These are phyloP conservation scores for Calonectria pseudoreteaudii DNA, from an alignment of 2,329 filamentous ascomycete species.

Conservation along the genomic window DNA sequence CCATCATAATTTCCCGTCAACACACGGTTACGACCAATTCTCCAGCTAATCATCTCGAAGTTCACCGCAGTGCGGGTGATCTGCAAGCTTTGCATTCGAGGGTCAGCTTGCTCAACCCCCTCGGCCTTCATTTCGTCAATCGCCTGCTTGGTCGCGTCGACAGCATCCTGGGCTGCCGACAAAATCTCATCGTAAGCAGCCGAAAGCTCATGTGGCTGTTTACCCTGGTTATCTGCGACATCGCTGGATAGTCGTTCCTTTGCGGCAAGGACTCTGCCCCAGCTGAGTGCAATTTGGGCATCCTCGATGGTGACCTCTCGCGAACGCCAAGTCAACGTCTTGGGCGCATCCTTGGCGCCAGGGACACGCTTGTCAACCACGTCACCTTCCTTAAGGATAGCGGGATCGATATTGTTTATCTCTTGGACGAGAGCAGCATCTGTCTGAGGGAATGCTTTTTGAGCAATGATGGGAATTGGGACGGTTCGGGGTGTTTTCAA, in stretches of 20 bases:
- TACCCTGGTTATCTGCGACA: slow-evolving; percentile 56
- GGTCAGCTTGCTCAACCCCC: slow-evolving; percentile 84
- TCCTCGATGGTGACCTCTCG: slow-evolving; percentile 91
- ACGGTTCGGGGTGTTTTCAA: slow-evolving; percentile 87
- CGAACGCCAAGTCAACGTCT: slow-evolving; percentile 86
- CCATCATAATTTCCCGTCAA: slow-evolving; percentile 88
- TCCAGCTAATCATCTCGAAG: slow-evolving; percentile 94
- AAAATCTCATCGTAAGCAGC: slow-evolving; percentile 93
- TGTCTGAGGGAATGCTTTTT: slow-evolving; percentile 79
- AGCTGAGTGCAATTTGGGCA: slow-evolving; percentile 87
- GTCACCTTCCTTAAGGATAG: slow-evolving; percentile 69
- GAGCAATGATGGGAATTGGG: slow-evolving; percentile 82
- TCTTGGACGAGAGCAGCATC: slow-evolving; percentile 71
- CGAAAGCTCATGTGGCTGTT: slow-evolving; percentile 75
- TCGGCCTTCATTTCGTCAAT: slow-evolving; percentile 91
- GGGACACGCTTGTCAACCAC: slow-evolving; percentile 62
- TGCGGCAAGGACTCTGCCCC: slow-evolving; percentile 75
- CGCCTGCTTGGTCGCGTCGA: slow-evolving; percentile 91
- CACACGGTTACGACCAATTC: slow-evolving; percentile 91
- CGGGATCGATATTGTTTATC: slow-evolving; percentile 78
- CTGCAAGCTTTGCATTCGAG: slow-evolving; percentile 90
- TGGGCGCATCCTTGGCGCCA: slow-evolving; percentile 69
- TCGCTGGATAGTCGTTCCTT: slow-evolving; percentile 62
- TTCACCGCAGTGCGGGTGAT: slow-evolving; percentile 94
- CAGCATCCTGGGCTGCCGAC: slow-evolving; percentile 90